Evolutionary conservation across 306 rosid genomes (phyloP).

Genomic region (Canavalia gladiata): DNA sequence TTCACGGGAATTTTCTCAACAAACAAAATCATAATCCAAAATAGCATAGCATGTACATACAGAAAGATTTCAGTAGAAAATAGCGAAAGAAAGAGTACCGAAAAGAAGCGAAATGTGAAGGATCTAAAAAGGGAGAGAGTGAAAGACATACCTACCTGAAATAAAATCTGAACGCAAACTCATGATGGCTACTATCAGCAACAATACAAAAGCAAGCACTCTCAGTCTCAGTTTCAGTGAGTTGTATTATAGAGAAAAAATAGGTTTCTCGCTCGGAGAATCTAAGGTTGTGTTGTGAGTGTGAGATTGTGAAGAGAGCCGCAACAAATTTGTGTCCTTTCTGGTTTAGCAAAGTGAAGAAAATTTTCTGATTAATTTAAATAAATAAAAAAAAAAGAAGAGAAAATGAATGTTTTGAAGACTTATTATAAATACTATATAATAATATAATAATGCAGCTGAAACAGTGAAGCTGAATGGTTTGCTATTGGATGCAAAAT

Average conservation of each 20-base stretch:
- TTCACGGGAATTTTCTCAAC: slow-evolving; percentile 6
- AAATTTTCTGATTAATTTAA: not conserved
- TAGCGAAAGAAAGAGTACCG: not conserved
- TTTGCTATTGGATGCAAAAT: slow-evolving; percentile 32
- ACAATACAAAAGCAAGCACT: slow-evolving; percentile 2
- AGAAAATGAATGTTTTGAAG: not conserved
- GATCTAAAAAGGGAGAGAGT: slow-evolving; percentile 44
- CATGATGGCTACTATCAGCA: slow-evolving; percentile 21
- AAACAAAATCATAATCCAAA: slow-evolving; percentile 40
- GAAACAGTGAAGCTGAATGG: not conserved
- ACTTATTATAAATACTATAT: not conserved
- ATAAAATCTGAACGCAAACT: slow-evolving; percentile 38
- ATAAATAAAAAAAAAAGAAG: too few species aligned
- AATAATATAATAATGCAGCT: not conserved
- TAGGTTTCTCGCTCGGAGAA: slow-evolving; percentile 44
- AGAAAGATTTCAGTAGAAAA: not conserved
- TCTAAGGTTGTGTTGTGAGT: slow-evolving; percentile 35
- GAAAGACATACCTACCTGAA: slow-evolving; percentile 39
- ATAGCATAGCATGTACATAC: not conserved
- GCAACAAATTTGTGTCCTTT: slow-evolving; percentile 52
- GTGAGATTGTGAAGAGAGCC: slow-evolving; percentile 46
- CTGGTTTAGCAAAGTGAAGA: slow-evolving; percentile 33
- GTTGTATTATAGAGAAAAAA: slow-evolving; percentile 22
- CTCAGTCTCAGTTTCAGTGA: slow-evolving; percentile 5
- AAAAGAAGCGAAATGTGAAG: slow-evolving; percentile 1